phyloP scores from a whole-genome alignment of 495 filamentous ascomycete species.

The Cercophora samala region DNA sequence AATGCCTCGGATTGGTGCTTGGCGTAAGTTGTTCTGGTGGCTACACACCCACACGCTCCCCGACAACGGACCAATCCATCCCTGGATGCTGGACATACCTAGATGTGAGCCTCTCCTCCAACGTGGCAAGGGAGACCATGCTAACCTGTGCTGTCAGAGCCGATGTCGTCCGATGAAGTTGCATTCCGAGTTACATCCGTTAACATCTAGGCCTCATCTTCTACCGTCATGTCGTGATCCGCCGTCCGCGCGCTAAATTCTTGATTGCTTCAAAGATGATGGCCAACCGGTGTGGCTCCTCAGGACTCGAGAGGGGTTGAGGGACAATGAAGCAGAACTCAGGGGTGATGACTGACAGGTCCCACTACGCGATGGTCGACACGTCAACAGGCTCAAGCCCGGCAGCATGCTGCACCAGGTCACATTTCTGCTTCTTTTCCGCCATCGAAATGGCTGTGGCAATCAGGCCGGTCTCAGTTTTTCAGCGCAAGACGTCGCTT shows the following conservation, averaged over 20 bases:
- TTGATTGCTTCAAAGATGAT: neutral
- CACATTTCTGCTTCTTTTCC: neutral
- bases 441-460: neutral
- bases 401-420: neutral
- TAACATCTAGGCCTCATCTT: too few relatives aligned
- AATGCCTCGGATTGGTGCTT: neutral
- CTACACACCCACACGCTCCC: neutral
- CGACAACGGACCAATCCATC: neutral
- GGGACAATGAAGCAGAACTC: neutral
- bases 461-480: neutral
- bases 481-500: neutral
- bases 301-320: neutral
- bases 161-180: neutral
- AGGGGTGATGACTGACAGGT: too few relatives aligned
- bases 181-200: neutral
- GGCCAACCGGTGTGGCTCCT: neutral
- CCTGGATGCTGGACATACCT: neutral
- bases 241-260: neutral
- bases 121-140: neutral
- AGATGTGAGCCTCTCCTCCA: neutral
- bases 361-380: too few relatives aligned
- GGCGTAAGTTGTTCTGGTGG: neutral
- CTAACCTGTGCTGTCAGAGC: neutral
- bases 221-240: neutral
- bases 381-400: neutral